Conservation (phyloP, 805 yeast genomes). For the Candida krabiensis region DNA sequence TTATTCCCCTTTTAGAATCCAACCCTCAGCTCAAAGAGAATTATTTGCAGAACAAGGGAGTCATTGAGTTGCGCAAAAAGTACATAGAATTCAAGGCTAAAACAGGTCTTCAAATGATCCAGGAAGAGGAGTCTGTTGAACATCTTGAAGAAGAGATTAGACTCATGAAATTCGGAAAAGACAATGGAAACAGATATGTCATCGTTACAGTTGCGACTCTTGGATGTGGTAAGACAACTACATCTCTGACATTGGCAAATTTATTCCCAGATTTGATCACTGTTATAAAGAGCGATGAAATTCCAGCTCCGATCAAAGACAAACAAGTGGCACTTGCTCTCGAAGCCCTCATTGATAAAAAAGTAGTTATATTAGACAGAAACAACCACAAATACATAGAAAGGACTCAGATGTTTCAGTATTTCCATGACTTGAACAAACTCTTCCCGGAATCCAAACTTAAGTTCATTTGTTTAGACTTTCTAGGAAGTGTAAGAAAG, state of each 20-base stretch:
- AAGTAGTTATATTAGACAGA: conserved; percentile 72
- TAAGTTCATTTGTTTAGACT: conserved; percentile 68
- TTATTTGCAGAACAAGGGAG: conserved; percentile 62
- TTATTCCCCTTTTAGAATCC: conserved; percentile 50
- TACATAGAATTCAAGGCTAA: conserved; percentile 57
- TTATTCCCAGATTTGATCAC: conserved; percentile 62
- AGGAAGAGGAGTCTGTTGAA: conserved; percentile 42
- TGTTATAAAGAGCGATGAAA: conserved; percentile 80
- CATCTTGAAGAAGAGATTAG: conserved; percentile 28
- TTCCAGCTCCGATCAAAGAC: conserved; percentile 47
- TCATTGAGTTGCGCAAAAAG: conserved; percentile 66
- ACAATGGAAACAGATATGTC: conserved; percentile 51
- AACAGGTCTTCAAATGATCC: conserved; percentile 55
- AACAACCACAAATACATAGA: conserved; percentile 78
- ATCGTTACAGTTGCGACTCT: conserved; percentile 84
- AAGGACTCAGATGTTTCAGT: conserved; percentile 62
- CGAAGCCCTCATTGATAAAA: conserved; percentile 37
- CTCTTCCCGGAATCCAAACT: conserved; percentile 47
- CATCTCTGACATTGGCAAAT: conserved; percentile 55
- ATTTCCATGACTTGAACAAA: conserved; percentile 43
- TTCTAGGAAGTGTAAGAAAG: conserved; percentile 38
- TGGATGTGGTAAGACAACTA: conserved; percentile 95
- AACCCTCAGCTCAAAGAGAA: conserved; percentile 47
- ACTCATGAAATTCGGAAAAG: conserved; percentile 28
- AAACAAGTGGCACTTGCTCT: conserved; percentile 50